These are phyloP conservation scores for Fistulifera pelliculosa DNA, from an alignment of 108 stramenopile species.

Conservation along the genomic window DNA sequence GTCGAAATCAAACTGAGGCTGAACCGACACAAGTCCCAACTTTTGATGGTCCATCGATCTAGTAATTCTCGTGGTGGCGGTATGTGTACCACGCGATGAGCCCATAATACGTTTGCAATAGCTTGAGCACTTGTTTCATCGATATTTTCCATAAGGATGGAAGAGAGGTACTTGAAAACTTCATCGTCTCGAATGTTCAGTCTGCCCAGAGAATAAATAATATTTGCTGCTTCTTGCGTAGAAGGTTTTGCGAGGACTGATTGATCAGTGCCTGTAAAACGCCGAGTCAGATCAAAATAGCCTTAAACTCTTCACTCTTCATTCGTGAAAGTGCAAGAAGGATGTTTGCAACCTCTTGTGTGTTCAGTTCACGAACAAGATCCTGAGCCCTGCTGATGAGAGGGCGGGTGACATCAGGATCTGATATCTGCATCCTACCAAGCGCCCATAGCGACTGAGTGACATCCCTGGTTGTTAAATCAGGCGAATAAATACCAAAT, in stretches of 20 bases:
- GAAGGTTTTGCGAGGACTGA: constrained; percentile 30
- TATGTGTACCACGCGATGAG: constrained; percentile 19
- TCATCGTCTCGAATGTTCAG: constrained; percentile 45
- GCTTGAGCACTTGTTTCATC: constrained; percentile 48
- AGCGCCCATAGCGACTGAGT: constrained; percentile 58
- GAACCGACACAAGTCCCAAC: constrained; percentile 26
- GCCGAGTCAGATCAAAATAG: constrained; percentile 22
- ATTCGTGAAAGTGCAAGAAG: constrained; percentile 55
- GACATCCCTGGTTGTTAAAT: constrained; percentile 47
- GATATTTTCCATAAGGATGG: constrained; percentile 30
- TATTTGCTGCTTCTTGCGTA: constrained; percentile 46
- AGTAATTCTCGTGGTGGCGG: constrained; percentile 23
- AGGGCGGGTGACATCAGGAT: constrained; percentile 5
- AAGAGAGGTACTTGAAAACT: constrained; percentile 32
- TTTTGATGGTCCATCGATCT: constrained; percentile 43
- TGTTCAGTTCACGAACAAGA: constrained; percentile 21
- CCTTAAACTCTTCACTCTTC: constrained; percentile 18
- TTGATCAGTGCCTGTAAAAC: constrained; percentile 19
- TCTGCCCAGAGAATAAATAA: constrained; percentile 48
- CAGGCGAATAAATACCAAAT: constrained; percentile 10
- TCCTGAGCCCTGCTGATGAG: constrained; percentile 20
- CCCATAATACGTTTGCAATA: constrained; percentile 64
- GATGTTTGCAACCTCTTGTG: constrained; percentile 48
- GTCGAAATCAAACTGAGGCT: no score
- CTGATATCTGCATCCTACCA: constrained; percentile 32